Evolutionary conservation across 2,329 filamentous ascomycete genomes (phyloP).

Genomic region (Epichloe amarillans): DNA sequence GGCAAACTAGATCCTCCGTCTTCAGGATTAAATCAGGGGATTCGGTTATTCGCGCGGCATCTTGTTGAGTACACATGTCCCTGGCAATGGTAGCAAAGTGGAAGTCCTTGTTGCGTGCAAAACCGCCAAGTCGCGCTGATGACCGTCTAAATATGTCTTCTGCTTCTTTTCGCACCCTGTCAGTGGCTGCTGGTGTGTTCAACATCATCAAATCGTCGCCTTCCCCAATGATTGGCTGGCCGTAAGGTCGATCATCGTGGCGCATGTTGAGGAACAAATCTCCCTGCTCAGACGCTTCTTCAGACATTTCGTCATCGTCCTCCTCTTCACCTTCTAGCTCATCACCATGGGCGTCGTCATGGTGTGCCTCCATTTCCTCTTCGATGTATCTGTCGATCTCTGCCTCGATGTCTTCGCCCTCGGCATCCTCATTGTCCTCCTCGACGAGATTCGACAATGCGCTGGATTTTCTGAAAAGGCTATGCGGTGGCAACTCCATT

Average conservation of each 20-base stretch:
- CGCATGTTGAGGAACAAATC: slow-evolving; percentile 39
- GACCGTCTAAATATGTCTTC: slow-evolving; percentile 43
- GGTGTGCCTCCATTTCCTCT: slow-evolving; percentile 23
- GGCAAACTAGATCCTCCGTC: slow-evolving; percentile 58
- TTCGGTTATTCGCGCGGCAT: slow-evolving; percentile 51
- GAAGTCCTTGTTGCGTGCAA: slow-evolving; percentile 38
- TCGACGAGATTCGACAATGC: slow-evolving; percentile 7
- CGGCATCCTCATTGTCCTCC: slow-evolving; percentile 14
- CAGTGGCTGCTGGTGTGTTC: slow-evolving; percentile 39
- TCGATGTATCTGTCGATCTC: slow-evolving; percentile 24
- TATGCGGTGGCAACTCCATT: slow-evolving; percentile 19
- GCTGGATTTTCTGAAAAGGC: slow-evolving; percentile 19
- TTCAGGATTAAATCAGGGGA: slow-evolving; percentile 56
- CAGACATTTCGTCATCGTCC: slow-evolving; percentile 24
- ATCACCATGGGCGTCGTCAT: slow-evolving; percentile 23
- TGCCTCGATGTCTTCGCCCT: slow-evolving; percentile 20
- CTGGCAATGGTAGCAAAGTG: slow-evolving; percentile 60
- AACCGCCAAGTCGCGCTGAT: slow-evolving; percentile 28
- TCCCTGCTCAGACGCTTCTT: slow-evolving; percentile 28
- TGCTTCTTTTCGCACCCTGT: slow-evolving; percentile 39
- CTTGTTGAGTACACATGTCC: slow-evolving; percentile 45
- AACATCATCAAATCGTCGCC: slow-evolving; percentile 42
- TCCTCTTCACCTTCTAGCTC: slow-evolving; percentile 25
- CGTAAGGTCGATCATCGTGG: slow-evolving; percentile 26
- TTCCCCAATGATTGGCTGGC: slow-evolving; percentile 27